Percentiles rank a stretch among this genome's conserved stretches.
These are phyloP conservation scores for Candida mesenterica DNA, from an alignment of 1,139 yeast genomes.

Conservation along the genomic window DNA sequence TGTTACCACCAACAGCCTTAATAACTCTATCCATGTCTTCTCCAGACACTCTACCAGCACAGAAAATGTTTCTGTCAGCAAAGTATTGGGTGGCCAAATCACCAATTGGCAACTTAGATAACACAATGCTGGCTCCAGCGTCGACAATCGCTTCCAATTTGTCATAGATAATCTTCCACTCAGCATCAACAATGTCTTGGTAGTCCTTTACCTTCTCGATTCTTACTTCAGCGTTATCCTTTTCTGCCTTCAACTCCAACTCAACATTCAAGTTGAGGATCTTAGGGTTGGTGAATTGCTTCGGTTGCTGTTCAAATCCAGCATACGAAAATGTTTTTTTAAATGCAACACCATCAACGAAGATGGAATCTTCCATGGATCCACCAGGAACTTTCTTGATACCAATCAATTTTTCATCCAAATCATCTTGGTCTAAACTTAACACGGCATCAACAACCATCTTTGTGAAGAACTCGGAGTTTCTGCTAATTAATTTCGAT, in stretches of 20 bases:
- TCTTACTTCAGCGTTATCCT: constrained; percentile 98
- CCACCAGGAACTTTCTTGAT: constrained; percentile 96
- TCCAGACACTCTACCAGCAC: constrained; percentile 91
- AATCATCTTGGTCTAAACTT: constrained; percentile 76
- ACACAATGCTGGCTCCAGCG: constrained; percentile 89
- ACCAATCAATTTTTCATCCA: constrained; percentile 90
- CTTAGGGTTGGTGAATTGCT: constrained; percentile 74
- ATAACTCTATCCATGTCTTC: constrained; percentile 93
- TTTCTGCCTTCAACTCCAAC: constrained; percentile 94
- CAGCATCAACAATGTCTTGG: constrained; percentile 97
- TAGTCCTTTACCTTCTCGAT: constrained; percentile 92
- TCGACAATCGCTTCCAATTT: constrained; percentile 80
- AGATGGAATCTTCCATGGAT: constrained; percentile 87
- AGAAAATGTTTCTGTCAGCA: constrained; percentile 93
- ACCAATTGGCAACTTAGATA: constrained; percentile 95
- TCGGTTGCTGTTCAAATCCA: constrained; percentile 98
- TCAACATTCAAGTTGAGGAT: constrained; percentile 87
- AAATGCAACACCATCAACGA: constrained; percentile 93
- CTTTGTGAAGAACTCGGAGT: constrained; percentile 84
- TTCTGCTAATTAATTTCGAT: constrained; percentile 84
- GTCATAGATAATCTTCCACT: constrained; percentile 89
- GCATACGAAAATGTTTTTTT: constrained; percentile 96
- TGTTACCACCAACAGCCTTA: constrained; percentile 89
- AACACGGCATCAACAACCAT: constrained; percentile 97
- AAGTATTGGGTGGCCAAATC: constrained; percentile 97